These are phyloP conservation scores for Fusarium proliferatum DNA, from an alignment of 2,329 filamentous ascomycete genomes.

Conservation along the genomic window DNA sequence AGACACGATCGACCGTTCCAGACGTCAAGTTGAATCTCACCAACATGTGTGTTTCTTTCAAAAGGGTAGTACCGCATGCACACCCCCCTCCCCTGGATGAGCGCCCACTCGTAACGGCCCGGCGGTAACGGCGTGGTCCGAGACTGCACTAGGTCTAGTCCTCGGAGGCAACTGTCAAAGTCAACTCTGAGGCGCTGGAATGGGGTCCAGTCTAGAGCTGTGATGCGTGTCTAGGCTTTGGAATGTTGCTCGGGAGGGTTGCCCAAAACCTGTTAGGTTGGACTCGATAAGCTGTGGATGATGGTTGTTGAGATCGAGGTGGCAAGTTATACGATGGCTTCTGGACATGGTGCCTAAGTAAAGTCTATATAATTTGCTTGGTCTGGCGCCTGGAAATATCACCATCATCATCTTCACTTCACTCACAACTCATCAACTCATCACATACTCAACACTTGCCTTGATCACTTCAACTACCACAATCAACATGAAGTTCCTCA, in stretches of 20 bases:
- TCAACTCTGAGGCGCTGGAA: not conserved
- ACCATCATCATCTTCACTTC: not conserved
- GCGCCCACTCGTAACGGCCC: slow-evolving; percentile 10
- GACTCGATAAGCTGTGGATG: not conserved
- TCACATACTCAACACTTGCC: not conserved
- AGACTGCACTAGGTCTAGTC: slow-evolving; percentile 6
- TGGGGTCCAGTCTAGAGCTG: slow-evolving; percentile 5
- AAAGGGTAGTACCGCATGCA: not conserved
- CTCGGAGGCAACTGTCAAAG: slow-evolving; percentile 1
- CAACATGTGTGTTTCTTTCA: not conserved
- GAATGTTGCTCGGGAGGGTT: slow-evolving; percentile 16
- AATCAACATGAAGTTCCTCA: slow-evolving; percentile 32
- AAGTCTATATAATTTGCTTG: slow-evolving; percentile 23
- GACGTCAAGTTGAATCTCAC: not conserved
- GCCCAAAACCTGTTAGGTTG: slow-evolving; percentile 1
- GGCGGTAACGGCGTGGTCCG: slow-evolving; percentile 18
- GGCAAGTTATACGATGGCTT: not conserved
- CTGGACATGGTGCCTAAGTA: not conserved
- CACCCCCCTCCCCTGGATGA: not conserved
- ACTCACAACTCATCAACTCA: not conserved
- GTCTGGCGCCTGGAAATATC: not conserved
- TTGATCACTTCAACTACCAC: not conserved
- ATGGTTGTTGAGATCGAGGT: not conserved
- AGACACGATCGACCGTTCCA: not conserved
- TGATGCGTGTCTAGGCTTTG: not conserved